Evolutionary conservation across 768 basidiomycete genomes (phyloP), one percentile per base, ranked within the genome.

Genomic region (Phallus indusiatus): DNA sequence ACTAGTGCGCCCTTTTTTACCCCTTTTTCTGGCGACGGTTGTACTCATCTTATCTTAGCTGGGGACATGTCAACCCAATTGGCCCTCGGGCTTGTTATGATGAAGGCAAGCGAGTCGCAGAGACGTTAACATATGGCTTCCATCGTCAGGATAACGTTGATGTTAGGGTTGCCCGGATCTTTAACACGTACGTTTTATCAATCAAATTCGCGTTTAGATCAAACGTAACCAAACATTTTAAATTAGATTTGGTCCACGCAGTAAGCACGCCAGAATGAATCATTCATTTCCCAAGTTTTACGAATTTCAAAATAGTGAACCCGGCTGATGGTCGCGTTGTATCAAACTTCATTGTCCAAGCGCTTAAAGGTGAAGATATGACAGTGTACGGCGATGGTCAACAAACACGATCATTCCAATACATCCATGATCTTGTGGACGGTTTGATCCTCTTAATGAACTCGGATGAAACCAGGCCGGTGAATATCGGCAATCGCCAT

Each of bases 11-110:
- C 8, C 8, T 34, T 52, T 48, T 61, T 24, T 50, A n/a, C 2
- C 9, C 33, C 4, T 36, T 51, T 12, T 20, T 53, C 53, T 57
- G n/a, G 53, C 18, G 18, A 51, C 47, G 37, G 63, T 36, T 64
- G 63, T 8, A 67, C 64, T 61, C 62, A 63, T 54, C 50, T 42
- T 62, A 24, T 51, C 59, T 56, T 59, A 93, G 91, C 72, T 96
- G 94, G 94, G 94, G 94, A 51, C 86, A 98, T 72, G 96, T 99
- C 68, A 99, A 99, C 77, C 94, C 94, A 47, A 96, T 94, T 66
- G 96, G 96, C 21, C 90, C 91, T 61, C 90, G 96, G 62, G 94
- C 95, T n/a, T 99, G 96, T 73, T 99, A 99, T 69, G 96, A 99
- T 68, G 96, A 99, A 74, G 96, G 96, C 53, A 99, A 99, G 76